Base-by-base conservation (phyloP, 2,329 filamentous ascomycete species). In the Fusarium sp. region DNA sequence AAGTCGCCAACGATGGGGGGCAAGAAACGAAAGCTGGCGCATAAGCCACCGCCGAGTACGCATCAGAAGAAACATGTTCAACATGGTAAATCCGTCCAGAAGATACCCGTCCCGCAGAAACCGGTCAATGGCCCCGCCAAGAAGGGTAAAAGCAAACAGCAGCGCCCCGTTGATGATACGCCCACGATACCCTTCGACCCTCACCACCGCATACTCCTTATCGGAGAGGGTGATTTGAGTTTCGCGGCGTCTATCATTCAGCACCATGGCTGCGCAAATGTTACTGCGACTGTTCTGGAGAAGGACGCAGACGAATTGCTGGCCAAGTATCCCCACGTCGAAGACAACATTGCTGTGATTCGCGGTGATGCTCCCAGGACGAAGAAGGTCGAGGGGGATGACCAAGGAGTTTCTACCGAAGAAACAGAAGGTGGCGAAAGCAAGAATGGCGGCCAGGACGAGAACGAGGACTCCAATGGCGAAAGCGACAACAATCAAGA, bases 201-300 rank as follows among this genome's bases (percentile, higher is more conserved):
- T 39, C 80, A 86, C 71, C 88, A 94, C 69, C 81, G 85, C 71
- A 93, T 95, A 66, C 87, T 96, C 8, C 86, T 95, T 4, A 80
- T 95, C 51, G 92, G 92, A 73, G 92, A 96, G 76, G 92, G 89
- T 68, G 92, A 96, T 78, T 87, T 96, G 75, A 93, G 90, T 76
- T 95, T 94, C 77, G 87, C 92, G 14, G 85, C 86, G 28, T 89
- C 88, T 3, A 83, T 95, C 3, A 83, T 90, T 52, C 78, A 84
- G 53, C 83, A 90, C 73, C 90, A 93, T 79, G 84, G 82, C 68
- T 92, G 89, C 80, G 84, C 81, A 62, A 83, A 89, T 73, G 77
- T 95, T 7, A 90, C 87, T 0, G 91, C 90, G 37, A 94, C 92
- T 4, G 88, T 90, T 17, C 84, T 87, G 71, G 92, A 94, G 76